Conservation (phyloP, 2,329 filamentous ascomycete species). For the Torrubiellomyces zombiae region DNA sequence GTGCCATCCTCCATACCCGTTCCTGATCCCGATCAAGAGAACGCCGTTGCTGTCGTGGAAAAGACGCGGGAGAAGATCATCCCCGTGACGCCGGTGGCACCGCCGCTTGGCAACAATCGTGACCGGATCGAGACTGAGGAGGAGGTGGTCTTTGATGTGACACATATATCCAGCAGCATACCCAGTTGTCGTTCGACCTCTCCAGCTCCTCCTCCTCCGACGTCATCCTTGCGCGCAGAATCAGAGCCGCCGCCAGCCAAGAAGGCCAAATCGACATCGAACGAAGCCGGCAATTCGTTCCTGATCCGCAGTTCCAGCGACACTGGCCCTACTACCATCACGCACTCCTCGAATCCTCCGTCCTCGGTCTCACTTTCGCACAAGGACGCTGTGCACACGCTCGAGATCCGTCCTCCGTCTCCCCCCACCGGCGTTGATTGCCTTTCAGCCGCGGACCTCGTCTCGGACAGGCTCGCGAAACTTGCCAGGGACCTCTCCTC, state of each 20-base stretch:
- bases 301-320: constrained; percentile 15
- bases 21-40: constrained; percentile 3
- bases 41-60: neutral
- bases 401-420: constrained; percentile 36
- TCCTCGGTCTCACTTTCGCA: constrained; percentile 7
- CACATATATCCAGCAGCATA: constrained; percentile 17
- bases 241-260: constrained; percentile 16
- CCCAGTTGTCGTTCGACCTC: constrained; percentile 6
- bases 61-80: constrained; percentile 5
- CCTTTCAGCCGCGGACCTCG: constrained; percentile 30
- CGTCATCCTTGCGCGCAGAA: too few species aligned
- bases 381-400: constrained; percentile 15
- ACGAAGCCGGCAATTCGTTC: constrained; percentile 4
- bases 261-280: constrained; percentile 7
- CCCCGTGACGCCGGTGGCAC: constrained; percentile 10
- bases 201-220: too few species aligned
- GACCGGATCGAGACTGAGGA: constrained; percentile 3
- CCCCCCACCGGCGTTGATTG: constrained; percentile 30
- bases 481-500: constrained; percentile 31
- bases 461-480: constrained; percentile 39
- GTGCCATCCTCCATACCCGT: constrained; percentile 12
- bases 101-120: too few species aligned
- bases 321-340: constrained; percentile 10
- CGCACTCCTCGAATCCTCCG: constrained; percentile 5
- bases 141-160: constrained; percentile 9